Conservation (phyloP, 2,329 filamentous ascomycete species). For the Apiospora kogelbergensis region DNA sequence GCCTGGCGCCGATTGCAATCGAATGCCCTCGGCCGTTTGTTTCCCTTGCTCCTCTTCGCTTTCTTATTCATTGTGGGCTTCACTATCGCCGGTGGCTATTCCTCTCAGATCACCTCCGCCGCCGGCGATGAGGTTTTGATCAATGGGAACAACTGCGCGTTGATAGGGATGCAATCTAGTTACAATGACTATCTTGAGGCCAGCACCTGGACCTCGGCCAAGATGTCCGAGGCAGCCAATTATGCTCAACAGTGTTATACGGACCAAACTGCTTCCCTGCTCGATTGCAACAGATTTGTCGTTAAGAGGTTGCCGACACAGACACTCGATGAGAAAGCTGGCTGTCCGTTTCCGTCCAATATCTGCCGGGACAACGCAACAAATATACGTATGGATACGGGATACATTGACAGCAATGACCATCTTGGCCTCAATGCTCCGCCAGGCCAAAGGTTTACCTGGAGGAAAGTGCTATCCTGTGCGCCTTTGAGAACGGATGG, state of each 20-base stretch:
- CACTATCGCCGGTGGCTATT: background rate
- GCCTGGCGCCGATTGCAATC: background rate
- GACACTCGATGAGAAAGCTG: background rate
- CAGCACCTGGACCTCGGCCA: background rate
- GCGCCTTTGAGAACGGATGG: constrained; percentile 5
- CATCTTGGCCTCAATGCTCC: constrained; percentile 12
- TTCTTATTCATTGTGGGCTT: background rate
- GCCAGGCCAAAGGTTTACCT: background rate
- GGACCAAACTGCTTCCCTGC: background rate
- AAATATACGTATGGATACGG: constrained; percentile 6
- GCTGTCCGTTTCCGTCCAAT: background rate
- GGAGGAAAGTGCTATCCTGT: background rate
- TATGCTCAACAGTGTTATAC: background rate
- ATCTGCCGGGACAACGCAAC: background rate
- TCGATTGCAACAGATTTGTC: background rate
- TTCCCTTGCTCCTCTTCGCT: background rate
- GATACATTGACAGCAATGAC: constrained; percentile 8
- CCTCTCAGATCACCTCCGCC: background rate
- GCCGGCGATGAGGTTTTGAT: background rate
- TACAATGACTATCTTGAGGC: too few relatives aligned
- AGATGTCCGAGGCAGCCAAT: background rate
- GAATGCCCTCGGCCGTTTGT: background rate
- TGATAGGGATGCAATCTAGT: too few relatives aligned
- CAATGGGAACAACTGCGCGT: background rate
- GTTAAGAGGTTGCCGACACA: background rate